Conservation (phyloP, 2,329 filamentous ascomycete genomes). For the Camptophora hylomeconis region DNA sequence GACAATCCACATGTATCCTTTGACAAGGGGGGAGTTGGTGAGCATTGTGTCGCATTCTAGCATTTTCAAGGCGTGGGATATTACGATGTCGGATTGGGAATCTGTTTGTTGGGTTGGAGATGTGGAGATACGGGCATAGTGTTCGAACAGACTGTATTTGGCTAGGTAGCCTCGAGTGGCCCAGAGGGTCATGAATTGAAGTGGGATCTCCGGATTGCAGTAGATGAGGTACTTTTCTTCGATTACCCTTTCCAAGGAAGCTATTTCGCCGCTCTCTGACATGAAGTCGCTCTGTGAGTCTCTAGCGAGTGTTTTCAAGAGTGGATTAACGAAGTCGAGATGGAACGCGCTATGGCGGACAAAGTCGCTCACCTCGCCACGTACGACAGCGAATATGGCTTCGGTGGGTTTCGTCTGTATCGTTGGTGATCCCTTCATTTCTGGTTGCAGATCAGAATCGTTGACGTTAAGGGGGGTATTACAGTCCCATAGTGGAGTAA, state of each 20-base stretch:
- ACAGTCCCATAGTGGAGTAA: slow-evolving; percentile 34
- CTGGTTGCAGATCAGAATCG: slow-evolving; percentile 27
- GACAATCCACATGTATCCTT: slow-evolving; percentile 30
- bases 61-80: slow-evolving; percentile 23
- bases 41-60: slow-evolving; percentile 36
- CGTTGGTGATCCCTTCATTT: slow-evolving; percentile 25
- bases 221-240: slow-evolving; percentile 34
- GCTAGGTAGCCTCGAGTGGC: slow-evolving; percentile 32
- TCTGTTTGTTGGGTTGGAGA: slow-evolving; percentile 18
- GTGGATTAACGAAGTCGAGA: slow-evolving; percentile 28
- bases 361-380: slow-evolving; percentile 29
- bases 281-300: slow-evolving; percentile 7
- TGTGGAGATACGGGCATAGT: slow-evolving; percentile 25
- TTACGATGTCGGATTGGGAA: slow-evolving; percentile 19
- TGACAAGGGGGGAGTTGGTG: slow-evolving; percentile 28
- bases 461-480: slow-evolving; percentile 29
- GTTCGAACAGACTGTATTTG: slow-evolving; percentile 37
- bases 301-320: slow-evolving; percentile 21
- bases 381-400: slow-evolving; percentile 30
- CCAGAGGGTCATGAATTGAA: slow-evolving; percentile 38
- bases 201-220: slow-evolving; percentile 28
- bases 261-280: slow-evolving; percentile 21
- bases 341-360: slow-evolving; percentile 32
- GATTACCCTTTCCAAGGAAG: slow-evolving; percentile 26
- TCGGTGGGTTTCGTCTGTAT: slow-evolving; percentile 25